phyloP scores from a whole-genome alignment of 768 basidiomycete species.

The Boletus sensibilis region DNA sequence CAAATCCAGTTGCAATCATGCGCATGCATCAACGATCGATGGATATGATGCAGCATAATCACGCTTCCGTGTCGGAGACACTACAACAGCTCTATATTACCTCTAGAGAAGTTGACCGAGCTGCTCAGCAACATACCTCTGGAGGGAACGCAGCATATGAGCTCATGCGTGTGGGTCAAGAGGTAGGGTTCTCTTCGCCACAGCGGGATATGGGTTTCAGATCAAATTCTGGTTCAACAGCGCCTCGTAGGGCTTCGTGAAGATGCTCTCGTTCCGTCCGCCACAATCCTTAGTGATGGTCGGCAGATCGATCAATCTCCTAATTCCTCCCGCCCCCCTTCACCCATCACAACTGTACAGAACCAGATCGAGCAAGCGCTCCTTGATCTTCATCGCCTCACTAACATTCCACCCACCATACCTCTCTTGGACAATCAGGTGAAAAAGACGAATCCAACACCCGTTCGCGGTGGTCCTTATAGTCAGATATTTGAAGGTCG shows the following conservation, averaged over 20 bases:
- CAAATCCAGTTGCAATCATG: slow-evolving; percentile 22
- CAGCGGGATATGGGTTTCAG: not conserved
- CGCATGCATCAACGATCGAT: slow-evolving; percentile 32
- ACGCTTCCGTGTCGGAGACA: slow-evolving; percentile 37
- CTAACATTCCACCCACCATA: slow-evolving; percentile 53
- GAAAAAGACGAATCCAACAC: slow-evolving; percentile 30
- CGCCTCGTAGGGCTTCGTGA: slow-evolving; percentile 22
- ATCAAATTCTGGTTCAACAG: slow-evolving; percentile 7
- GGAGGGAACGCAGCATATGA: slow-evolving; percentile 43
- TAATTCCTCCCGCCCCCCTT: slow-evolving; percentile 18
- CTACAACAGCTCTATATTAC: slow-evolving; percentile 41
- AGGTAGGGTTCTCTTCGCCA: slow-evolving; percentile 28
- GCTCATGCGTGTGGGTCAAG: slow-evolving; percentile 56
- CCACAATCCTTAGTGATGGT: slow-evolving; percentile 19
- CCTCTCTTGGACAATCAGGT: slow-evolving; percentile 56
- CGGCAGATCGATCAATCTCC: slow-evolving; percentile 26
- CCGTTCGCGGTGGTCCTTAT: slow-evolving; percentile 51
- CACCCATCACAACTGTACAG: slow-evolving; percentile 27
- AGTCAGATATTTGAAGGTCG: slow-evolving; percentile 54
- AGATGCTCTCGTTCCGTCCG: not conserved
- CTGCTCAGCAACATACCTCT: slow-evolving; percentile 39
- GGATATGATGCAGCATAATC: slow-evolving; percentile 28
- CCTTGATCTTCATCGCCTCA: slow-evolving; percentile 46
- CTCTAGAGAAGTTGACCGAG: slow-evolving; percentile 36
- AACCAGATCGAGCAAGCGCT: slow-evolving; percentile 47